Evolutionary conservation across 257 asterid genomes (phyloP).

Genomic region (Solanum raphanifolium): DNA sequence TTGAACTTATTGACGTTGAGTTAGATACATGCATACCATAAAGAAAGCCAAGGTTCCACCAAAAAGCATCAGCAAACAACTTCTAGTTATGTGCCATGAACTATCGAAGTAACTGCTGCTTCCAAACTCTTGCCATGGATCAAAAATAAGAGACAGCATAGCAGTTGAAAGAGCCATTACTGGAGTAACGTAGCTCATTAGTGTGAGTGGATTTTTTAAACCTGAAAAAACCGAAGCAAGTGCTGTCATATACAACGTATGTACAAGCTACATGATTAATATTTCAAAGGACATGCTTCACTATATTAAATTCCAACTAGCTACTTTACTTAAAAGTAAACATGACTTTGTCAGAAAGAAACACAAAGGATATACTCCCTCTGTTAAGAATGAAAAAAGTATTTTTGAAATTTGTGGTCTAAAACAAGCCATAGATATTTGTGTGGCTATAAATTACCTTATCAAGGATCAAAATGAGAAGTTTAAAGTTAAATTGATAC

Average conservation of each 20-base stretch:
- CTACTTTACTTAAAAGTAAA: neutral
- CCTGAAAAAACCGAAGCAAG: slow-evolving; percentile 35
- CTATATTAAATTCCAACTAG: neutral
- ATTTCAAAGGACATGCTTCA: neutral
- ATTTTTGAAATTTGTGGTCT: neutral
- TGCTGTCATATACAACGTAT: slow-evolving; percentile 1
- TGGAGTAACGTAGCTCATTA: slow-evolving; percentile 97
- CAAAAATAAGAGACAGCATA: slow-evolving; percentile 68
- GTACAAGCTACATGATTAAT: neutral
- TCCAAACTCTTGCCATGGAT: slow-evolving; percentile 88
- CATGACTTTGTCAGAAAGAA: neutral
- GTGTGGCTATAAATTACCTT: neutral
- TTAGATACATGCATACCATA: slow-evolving; percentile 49
- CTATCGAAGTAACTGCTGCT: slow-evolving; percentile 61
- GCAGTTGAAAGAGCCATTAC: slow-evolving; percentile 93
- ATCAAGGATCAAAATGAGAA: neutral
- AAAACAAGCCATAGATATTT: neutral
- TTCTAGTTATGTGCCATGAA: slow-evolving; percentile 66
- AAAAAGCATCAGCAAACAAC: slow-evolving; percentile 87
- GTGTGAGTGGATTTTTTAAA: slow-evolving; percentile 86
- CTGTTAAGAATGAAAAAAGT: neutral
- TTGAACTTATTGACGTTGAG: neutral
- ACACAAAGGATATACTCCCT: neutral
- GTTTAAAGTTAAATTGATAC: neutral
- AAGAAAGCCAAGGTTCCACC: slow-evolving; percentile 98